Evolutionary conservation across 257 asterid species (phyloP).

Genomic region (Nyctanthes arbortristis): DNA sequence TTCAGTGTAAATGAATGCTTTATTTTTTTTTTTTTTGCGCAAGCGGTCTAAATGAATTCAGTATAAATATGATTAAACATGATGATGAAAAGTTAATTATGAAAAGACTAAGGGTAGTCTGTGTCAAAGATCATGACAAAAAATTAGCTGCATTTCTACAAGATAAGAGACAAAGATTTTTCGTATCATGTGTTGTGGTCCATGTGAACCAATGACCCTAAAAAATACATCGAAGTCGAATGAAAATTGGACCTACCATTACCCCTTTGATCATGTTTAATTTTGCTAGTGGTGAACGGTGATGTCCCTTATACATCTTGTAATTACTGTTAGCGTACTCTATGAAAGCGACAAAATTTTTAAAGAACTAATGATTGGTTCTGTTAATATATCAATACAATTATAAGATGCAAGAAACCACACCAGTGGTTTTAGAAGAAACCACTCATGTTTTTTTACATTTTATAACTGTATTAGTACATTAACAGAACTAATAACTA

Average conservation of each 20-base stretch:
- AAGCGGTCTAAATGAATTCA: not conserved
- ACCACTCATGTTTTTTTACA: no score
- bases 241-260: conserved; percentile 1
- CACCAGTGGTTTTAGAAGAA: no score
- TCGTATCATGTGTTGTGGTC: not conserved
- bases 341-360: no score
- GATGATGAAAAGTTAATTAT: not conserved
- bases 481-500: no score
- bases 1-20: no score
- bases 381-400: no score
- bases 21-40: not conserved
- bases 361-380: no score
- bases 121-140: not conserved
- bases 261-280: not conserved
- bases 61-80: not conserved
- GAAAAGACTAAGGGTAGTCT: not conserved
- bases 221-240: not conserved
- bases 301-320: not conserved
- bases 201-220: conserved; percentile 1
- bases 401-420: no score
- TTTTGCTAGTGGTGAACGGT: not conserved
- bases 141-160: not conserved
- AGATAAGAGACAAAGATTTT: not conserved
- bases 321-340: not conserved
- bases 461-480: no score